phyloP scores from a whole-genome alignment of 139 green algal species.

The Desmodesmus armatus region DNA sequence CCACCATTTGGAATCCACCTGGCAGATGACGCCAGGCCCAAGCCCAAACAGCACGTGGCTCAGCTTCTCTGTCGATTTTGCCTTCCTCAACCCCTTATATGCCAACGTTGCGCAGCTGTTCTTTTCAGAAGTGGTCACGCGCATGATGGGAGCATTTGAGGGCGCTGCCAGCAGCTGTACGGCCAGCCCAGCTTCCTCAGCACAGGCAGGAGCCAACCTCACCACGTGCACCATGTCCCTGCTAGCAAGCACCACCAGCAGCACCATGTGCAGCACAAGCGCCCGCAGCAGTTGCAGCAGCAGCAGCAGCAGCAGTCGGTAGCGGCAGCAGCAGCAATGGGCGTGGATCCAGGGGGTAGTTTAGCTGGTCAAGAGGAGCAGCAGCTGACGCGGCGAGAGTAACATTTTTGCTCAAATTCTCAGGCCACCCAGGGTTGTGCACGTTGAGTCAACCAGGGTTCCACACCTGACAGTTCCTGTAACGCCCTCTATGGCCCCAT shows the following conservation, averaged over 20 bases:
- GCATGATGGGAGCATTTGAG: constrained; percentile 92
- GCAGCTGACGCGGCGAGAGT: not conserved
- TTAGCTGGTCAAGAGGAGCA: too few species aligned
- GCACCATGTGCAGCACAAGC: not conserved
- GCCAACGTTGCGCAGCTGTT: constrained; percentile 74
- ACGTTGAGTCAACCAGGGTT: too few species aligned
- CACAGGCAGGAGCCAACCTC: not conserved
- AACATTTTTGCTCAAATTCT: too few species aligned
- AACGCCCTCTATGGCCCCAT: too few species aligned
- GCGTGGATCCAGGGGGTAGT: too few species aligned
- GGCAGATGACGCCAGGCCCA: constrained; percentile 74
- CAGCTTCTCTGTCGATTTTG: constrained; percentile 90
- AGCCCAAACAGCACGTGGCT: constrained; percentile 76
- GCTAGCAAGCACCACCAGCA: not conserved
- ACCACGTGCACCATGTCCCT: not conserved
- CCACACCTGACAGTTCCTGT: too few species aligned
- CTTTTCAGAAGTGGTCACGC: constrained; percentile 84
- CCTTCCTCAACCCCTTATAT: constrained; percentile 90
- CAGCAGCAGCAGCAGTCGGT: not conserved
- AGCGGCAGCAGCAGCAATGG: not conserved
- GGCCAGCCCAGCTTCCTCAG: constrained; percentile 66
- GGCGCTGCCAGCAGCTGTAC: constrained; percentile 81
- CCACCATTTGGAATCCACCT: constrained; percentile 84
- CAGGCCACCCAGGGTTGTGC: too few species aligned
- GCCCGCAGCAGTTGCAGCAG: not conserved